Evolutionary conservation across 1,139 yeast species (phyloP).

Genomic region (Lodderomyces parapsilosis): DNA sequence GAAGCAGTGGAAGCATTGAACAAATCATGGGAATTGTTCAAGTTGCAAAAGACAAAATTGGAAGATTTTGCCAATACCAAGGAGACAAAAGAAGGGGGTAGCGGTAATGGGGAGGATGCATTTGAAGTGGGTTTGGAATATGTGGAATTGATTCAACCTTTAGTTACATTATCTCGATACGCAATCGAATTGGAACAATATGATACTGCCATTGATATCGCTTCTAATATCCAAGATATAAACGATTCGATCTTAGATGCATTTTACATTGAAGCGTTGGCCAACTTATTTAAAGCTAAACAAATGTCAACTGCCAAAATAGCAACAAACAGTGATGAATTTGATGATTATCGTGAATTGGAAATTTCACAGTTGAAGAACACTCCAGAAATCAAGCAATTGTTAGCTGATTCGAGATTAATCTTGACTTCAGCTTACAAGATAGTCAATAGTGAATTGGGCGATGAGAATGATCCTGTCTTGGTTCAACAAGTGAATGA

Average conservation of each 20-base stretch:
- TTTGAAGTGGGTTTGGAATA: constrained; percentile 51
- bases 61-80: constrained; percentile 43
- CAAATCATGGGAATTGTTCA: constrained; percentile 75
- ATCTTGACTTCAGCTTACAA: constrained; percentile 58
- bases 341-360: constrained; percentile 53
- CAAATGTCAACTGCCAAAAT: constrained; percentile 20
- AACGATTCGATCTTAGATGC: constrained; percentile 83
- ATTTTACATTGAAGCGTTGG: constrained; percentile 78
- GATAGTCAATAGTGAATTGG: constrained; percentile 41
- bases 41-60: constrained; percentile 45
- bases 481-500: constrained; percentile 50
- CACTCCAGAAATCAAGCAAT: constrained; percentile 28
- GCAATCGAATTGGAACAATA: constrained; percentile 75
- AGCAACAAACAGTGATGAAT: constrained; percentile 15
- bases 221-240: constrained; percentile 64
- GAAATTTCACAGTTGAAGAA: constrained; percentile 32
- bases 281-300: constrained; percentile 61
- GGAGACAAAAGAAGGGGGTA: constrained; percentile 15
- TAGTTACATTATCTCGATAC: constrained; percentile 67
- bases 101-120: constrained; percentile 24
- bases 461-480: constrained; percentile 55
- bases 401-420: constrained; percentile 47
- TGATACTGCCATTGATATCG: constrained; percentile 61
- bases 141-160: constrained; percentile 63
- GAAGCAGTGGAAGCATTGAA: constrained; percentile 73